phyloP scores from a whole-genome alignment of 306 rosid genomes.

The Lathyrus oleraceus region DNA sequence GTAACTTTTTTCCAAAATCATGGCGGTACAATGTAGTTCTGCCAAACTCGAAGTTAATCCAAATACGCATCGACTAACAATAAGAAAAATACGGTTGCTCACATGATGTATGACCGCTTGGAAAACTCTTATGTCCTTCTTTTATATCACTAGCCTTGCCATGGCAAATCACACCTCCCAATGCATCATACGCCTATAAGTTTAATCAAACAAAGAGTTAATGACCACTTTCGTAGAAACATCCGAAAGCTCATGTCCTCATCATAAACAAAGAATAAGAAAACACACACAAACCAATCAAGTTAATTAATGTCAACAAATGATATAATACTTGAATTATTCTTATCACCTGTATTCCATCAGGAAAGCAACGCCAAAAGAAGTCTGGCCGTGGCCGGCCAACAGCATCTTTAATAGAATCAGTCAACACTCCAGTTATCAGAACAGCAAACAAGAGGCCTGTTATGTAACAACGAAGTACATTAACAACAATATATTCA shows the following conservation, averaged over 20 bases:
- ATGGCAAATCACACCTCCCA: conserved; percentile 73
- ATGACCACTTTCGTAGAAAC: background rate
- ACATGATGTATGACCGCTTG: conserved; percentile 96
- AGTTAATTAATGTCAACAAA: background rate
- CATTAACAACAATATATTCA: conserved; percentile 10
- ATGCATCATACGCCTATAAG: conserved; percentile 59
- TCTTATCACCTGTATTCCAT: conserved; percentile 63
- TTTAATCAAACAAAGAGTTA: background rate
- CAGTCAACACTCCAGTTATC: conserved; percentile 81
- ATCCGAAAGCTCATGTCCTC: background rate
- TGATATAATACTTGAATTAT: background rate
- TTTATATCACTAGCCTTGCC: conserved; percentile 69
- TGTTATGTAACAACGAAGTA: conserved; percentile 35
- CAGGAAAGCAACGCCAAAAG: conserved; percentile 97
- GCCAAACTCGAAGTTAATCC: background rate
- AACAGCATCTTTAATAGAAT: conserved; percentile 77
- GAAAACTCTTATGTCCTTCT: conserved; percentile 98
- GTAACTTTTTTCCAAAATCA: background rate
- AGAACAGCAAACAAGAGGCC: conserved; percentile 80
- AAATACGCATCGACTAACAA: background rate
- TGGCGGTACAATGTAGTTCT: background rate
- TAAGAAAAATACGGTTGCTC: conserved; percentile 39
- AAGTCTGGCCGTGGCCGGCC: conserved; percentile 98
- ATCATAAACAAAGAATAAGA: background rate
- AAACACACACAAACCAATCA: background rate